Evolutionary conservation across 2,329 filamentous ascomycete genomes (phyloP).

Genomic region (Alternaria metachromatica): DNA sequence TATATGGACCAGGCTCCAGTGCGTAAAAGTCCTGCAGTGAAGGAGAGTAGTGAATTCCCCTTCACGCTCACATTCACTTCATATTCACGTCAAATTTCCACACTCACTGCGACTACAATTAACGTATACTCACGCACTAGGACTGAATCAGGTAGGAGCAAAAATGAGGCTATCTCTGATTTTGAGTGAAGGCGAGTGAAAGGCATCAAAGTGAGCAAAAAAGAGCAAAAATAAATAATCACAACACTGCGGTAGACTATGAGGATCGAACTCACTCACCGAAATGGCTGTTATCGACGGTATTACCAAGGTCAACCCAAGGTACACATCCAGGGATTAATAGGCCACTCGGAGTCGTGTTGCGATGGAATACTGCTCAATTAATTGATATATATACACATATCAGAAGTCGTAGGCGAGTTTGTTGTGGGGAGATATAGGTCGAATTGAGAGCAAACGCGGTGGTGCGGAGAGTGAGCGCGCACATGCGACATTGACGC

Average conservation of each 20-base stretch:
- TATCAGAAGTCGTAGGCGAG: rapidly evolving
- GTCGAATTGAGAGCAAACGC: background rate
- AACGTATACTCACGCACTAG: background rate
- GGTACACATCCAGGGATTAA: background rate
- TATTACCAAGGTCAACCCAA: background rate
- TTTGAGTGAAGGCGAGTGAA: background rate
- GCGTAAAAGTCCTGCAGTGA: background rate
- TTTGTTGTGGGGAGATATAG: background rate
- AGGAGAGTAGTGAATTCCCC: background rate
- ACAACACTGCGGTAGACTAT: background rate
- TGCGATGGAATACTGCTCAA: background rate
- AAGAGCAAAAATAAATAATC: background rate
- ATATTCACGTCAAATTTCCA: rapidly evolving
- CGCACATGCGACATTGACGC: rapidly evolving
- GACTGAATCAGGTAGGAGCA: background rate
- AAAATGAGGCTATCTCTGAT: background rate
- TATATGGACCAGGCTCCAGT: background rate
- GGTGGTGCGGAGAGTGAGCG: background rate
- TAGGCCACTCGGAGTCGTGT: background rate
- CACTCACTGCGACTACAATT: background rate
- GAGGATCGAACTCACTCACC: background rate
- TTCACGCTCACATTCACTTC: background rate
- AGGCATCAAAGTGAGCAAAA: background rate
- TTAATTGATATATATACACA: background rate
- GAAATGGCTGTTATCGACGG: background rate